These are phyloP conservation scores for Cladorrhinum samala DNA, from an alignment of 495 filamentous ascomycete species.

Conservation along the genomic window DNA sequence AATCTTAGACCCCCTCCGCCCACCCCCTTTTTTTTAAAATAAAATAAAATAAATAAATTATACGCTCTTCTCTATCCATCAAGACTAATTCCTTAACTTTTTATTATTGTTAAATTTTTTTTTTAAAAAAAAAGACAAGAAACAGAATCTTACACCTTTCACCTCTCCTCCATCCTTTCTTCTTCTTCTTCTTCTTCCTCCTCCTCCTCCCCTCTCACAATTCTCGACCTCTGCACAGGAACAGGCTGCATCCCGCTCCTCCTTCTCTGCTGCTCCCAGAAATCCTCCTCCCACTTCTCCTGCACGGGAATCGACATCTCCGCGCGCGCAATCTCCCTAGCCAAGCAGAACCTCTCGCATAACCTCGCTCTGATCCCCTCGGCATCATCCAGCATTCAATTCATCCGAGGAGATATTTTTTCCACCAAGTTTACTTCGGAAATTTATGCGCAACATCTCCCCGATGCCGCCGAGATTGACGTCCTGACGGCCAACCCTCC, in stretches of 20 bases:
- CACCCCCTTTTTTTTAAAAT: background rate
- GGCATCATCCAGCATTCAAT: constrained; percentile 32
- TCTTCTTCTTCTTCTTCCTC: constrained; percentile 1
- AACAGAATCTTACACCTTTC: constrained; percentile 61
- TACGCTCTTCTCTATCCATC: no score
- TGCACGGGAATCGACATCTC: constrained; percentile 58
- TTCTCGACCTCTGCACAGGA: constrained; percentile 85
- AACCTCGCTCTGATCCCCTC: constrained; percentile 42
- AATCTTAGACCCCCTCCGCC: constrained; percentile 5
- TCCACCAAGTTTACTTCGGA: constrained; percentile 13
- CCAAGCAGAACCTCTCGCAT: constrained; percentile 51
- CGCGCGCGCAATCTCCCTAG: constrained; percentile 52
- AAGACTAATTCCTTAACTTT: no score
- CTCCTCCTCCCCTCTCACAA: constrained; percentile 11
- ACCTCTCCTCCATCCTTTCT: constrained; percentile 47
- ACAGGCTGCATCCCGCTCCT: constrained; percentile 86
- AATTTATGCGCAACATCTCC: background rate
- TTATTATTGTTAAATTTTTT: no score
- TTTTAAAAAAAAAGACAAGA: constrained; percentile 44
- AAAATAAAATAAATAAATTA: constrained; percentile 64
- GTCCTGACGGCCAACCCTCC: constrained; percentile 87
- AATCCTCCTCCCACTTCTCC: constrained; percentile 11
- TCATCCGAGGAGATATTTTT: constrained; percentile 53
- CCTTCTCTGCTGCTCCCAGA: constrained; percentile 48
- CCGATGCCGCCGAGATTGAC: constrained; percentile 47